Base-by-base conservation (phyloP, 805 yeast genomes). In the Starmera quercuum region DNA sequence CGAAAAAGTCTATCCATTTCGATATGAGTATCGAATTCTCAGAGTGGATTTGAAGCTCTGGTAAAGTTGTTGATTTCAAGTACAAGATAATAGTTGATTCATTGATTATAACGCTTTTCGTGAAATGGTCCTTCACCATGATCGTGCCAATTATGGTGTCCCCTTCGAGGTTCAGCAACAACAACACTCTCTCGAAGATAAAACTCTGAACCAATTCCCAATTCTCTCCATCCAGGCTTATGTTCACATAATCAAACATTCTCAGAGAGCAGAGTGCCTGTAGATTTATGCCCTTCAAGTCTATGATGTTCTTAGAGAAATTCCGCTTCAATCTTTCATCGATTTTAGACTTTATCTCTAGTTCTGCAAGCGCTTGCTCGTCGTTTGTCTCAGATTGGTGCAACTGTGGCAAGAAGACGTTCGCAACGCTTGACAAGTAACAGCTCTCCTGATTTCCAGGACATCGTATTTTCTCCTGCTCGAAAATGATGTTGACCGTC, bases 201-300 rank as follows among this genome's bases (percentile, higher is more conserved):
- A 51, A 63, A 16, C 57, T 52, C 13, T 48, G 39, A 4, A 61
- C 51, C 22, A 35, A 30, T 39, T 63, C 68, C 74, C 75, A 72
- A 12, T 53, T 49, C 2, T 37, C 46, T 2, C 67, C 72, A 44
- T 66, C 66, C 4, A 61, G 54, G 12, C 73, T 65, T 14, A 68
- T 61, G 14, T 58, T 53, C 16, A 68, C 44, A 18, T 42, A 46
- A 39, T 72, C 77, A 47, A 71, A 70, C 33, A 66, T 42, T 4
- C 58, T 39, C 16, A 64, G 41, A 1, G 41, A 40, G 1, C 62
- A 59, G 13, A 59, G 36, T 7, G 35, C 32, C 3, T 29, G 19
- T 12, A 45, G 35, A 11, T 42, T 31, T 9, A 49, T 29, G 5
- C 40, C 45, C 25, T 42, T 41, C 1, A 15, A 10, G 16, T 41